These are phyloP conservation scores for Neurospora sp. DNA, from an alignment of 495 filamentous ascomycete species.

Conservation along the genomic window DNA sequence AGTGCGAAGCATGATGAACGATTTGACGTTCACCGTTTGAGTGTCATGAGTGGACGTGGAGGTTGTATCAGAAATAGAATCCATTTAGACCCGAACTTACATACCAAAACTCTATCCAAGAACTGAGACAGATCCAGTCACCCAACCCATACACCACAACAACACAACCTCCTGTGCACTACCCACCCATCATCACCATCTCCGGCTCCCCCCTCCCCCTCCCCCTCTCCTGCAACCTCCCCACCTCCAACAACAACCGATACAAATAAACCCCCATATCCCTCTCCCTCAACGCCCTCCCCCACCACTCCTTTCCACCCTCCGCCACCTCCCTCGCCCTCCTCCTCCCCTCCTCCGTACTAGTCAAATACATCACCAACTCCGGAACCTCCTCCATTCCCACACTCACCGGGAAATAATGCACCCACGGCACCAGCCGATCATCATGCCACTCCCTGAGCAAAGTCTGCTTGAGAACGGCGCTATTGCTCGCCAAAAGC, in stretches of 20 bases:
- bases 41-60: neutral
- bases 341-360: conserved; percentile 17
- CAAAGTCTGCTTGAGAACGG: conserved; percentile 37
- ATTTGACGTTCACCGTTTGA: neutral
- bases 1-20: neutral
- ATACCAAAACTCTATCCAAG: neutral
- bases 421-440: conserved; percentile 30
- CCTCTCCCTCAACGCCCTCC: conserved; percentile 51
- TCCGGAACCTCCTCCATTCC: conserved; percentile 10
- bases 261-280: conserved; percentile 67
- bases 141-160: neutral
- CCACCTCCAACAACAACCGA: conserved; percentile 63
- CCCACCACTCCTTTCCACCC: conserved; percentile 53
- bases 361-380: conserved; percentile 30
- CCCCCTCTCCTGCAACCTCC: conserved; percentile 49
- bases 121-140: neutral
- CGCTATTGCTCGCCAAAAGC: conserved; percentile 31
- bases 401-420: conserved; percentile 15
- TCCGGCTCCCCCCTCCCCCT: neutral
- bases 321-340: conserved; percentile 30
- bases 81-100: neutral
- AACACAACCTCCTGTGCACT: neutral
- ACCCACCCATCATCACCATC: neutral
- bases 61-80: neutral
- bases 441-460: conserved; percentile 51